Evolutionary conservation across 2,329 filamentous ascomycete genomes (phyloP), one percentile per base, ranked within the genome.

Genomic region (Aspergillus neoniger): DNA sequence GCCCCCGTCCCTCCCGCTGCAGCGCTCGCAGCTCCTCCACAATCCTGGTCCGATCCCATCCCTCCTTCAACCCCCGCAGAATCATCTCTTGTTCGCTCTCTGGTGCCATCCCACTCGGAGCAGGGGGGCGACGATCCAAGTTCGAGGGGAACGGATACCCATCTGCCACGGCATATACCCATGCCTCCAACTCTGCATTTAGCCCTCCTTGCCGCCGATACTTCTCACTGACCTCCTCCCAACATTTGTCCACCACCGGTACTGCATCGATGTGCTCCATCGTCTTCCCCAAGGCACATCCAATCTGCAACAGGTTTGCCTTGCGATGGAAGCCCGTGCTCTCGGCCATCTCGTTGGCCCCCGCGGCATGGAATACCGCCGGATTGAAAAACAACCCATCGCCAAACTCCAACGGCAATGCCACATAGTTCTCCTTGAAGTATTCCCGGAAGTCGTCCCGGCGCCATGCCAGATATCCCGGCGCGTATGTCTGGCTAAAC

Each of bases 301-400:
- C 86, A 30, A 88, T 79, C 71, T 89, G 86, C 38, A 88, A 65
- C 9, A 89, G 71, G 68, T 88, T 88, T n/a, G 85, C 86, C 30
- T 80, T 81, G 1, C 86, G 80, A 23, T 83, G 71, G 25, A 87
- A 74, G 17, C 78, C 77, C 8, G 70, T 69, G 3, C 57, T 55
- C 1, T 28, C 44, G 0, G 57, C 2, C 9, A 25, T 78, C 15
- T 72, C 67, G 66, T 88, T 89, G 63, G 82, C 80, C 0, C 86
- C 86, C 0, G 86, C 86, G 1, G 86, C 86, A 68, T 89, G 86
- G 63, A 87, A 85, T 0, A 88, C 73, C 1, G 83, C 86, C 0
- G 86, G 86, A 58, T 85, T 87, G 73, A 89, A 88, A 70, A 88
- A 88, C 0, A 88, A 65, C 0, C 84, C 86, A 65, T 89, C 86